phyloP scores from a whole-genome alignment of 2,329 filamentous ascomycete genomes.

The Leptographium radiaticola region DNA sequence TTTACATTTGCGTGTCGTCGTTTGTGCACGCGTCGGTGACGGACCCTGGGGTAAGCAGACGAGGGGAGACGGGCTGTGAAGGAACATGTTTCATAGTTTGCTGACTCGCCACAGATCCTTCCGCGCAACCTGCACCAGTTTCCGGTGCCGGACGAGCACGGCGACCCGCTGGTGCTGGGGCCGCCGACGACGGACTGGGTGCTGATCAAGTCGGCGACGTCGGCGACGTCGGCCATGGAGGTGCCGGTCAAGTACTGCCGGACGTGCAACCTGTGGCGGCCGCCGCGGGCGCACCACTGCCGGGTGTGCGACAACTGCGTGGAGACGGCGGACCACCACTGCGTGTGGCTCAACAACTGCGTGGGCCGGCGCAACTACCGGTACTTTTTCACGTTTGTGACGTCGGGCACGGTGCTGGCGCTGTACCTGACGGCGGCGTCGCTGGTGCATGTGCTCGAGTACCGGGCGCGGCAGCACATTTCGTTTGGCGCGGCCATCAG shows the following conservation, averaged over 20 bases:
- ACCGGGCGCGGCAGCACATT: slow-evolving; percentile 48
- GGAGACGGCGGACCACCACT: slow-evolving; percentile 95
- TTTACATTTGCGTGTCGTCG: slow-evolving; percentile 80
- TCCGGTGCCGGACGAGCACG: slow-evolving; percentile 59
- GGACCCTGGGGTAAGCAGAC: slow-evolving; percentile 68
- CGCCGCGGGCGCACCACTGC: slow-evolving; percentile 90
- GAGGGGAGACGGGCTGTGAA: not conserved
- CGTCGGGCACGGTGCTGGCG: slow-evolving; percentile 61
- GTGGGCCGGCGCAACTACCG: slow-evolving; percentile 95
- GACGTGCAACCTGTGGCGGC: slow-evolving; percentile 94
- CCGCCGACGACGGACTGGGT: slow-evolving; percentile 91
- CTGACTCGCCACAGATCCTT: slow-evolving; percentile 51
- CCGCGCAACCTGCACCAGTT: slow-evolving; percentile 86
- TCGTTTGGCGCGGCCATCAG: slow-evolving; percentile 57
- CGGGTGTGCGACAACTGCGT: slow-evolving; percentile 94
- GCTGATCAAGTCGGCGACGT: slow-evolving; percentile 69
- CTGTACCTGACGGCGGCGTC: slow-evolving; percentile 65
- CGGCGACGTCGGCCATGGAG: slow-evolving; percentile 77
- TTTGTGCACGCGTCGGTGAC: slow-evolving; percentile 87
- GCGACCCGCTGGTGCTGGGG: slow-evolving; percentile 69
- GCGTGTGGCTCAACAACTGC: slow-evolving; percentile 98
- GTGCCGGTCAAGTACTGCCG: slow-evolving; percentile 97
- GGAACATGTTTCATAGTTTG: not conserved
- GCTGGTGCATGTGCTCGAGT: slow-evolving; percentile 68
- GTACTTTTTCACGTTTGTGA: slow-evolving; percentile 90